These are phyloP conservation scores for Fusarium tjaetaba DNA, from an alignment of 2,329 filamentous ascomycete genomes.

Conservation along the genomic window DNA sequence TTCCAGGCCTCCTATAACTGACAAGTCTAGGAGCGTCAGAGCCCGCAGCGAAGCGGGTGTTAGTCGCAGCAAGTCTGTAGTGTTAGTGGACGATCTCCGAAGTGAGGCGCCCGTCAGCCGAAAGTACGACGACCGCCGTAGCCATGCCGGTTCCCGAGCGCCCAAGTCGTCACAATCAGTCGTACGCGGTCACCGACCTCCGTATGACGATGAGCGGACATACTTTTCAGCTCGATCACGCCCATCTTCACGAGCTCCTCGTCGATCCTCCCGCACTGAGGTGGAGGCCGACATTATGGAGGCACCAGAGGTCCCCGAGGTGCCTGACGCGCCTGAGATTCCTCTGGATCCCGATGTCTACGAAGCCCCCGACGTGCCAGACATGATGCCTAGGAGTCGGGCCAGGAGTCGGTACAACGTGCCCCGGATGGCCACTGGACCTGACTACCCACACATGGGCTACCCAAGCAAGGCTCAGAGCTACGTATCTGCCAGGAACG, in stretches of 20 bases:
- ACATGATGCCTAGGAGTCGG: slow-evolving; percentile 46
- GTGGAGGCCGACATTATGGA: slow-evolving; percentile 43
- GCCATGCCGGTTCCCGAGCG: slow-evolving; percentile 51
- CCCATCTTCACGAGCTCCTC: slow-evolving; percentile 38
- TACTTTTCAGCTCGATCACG: slow-evolving; percentile 55
- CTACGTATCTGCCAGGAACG: slow-evolving; percentile 47
- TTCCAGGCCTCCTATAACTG: slow-evolving; percentile 48
- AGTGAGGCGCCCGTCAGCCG: slow-evolving; percentile 48
- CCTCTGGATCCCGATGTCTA: slow-evolving; percentile 29
- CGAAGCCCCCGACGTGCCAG: slow-evolving; percentile 26
- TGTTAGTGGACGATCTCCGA: slow-evolving; percentile 55
- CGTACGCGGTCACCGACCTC: slow-evolving; percentile 35
- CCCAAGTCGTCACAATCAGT: slow-evolving; percentile 43
- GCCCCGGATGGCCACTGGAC: slow-evolving; percentile 31
- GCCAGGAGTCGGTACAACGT: slow-evolving; percentile 43
- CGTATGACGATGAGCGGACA: slow-evolving; percentile 51
- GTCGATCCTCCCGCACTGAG: slow-evolving; percentile 39
- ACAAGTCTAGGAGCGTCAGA: slow-evolving; percentile 46
- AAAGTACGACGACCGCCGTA: slow-evolving; percentile 54
- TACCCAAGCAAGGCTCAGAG: slow-evolving; percentile 39
- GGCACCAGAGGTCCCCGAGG: slow-evolving; percentile 38
- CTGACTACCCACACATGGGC: slow-evolving; percentile 30
- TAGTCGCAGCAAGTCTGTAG: slow-evolving; percentile 35
- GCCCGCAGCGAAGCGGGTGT: slow-evolving; percentile 53
- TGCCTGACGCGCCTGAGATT: slow-evolving; percentile 29